Evolutionary conservation across 2,329 filamentous ascomycete genomes (phyloP), one percentile per base, ranked within the genome.

Genomic region (Ophiocordyceps camponoti-saundersi): DNA sequence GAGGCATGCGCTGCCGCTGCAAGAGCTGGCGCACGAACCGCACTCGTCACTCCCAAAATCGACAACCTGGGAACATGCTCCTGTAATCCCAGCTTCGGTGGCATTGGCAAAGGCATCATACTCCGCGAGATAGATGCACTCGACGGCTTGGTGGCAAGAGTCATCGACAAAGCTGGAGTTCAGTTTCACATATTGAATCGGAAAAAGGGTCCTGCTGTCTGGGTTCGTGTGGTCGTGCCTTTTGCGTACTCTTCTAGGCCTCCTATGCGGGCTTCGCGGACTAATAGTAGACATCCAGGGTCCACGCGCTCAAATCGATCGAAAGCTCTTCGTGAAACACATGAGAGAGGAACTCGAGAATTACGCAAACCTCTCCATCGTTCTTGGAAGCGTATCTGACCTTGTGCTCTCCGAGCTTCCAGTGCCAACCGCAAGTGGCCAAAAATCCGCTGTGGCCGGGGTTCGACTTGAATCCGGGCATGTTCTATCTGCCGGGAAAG

Each of bases 101-200:
- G 92, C n/a, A 96, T 98, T 55, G 92, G 92, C 42, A 98, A 98
- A 62, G 92, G 92, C 16, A 96, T 86, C 11, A 95, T 98, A 70
- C 70, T 98, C 45, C 81, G 90, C 41, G 92, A 98, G 64, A 82
- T 98, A 30, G 92, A 98, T 67, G 92, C 92, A 0, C 71, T 98
- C 49, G 92, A 96, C 58, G 92, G 92, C 0, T 69, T 98, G 20
- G 82, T 88, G 0, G 89, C 87, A 0, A 77, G 86, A 34, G 82
- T 95, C 21, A 87, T 95, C 49, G 92, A 98, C 66, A 90, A 92
- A 61, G 84, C 92, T 3, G 92, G 87, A 6, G 77, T 95, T n/a
- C 90, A 95, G 61, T 98, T 96, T 63, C 80, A 85, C 52, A 74
- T 93, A 18, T 64, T 98, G 57, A 98, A 98, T 63, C 72, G 79